Conservation (phyloP, 345 rosid species). For the Cardamine occulta region DNA sequence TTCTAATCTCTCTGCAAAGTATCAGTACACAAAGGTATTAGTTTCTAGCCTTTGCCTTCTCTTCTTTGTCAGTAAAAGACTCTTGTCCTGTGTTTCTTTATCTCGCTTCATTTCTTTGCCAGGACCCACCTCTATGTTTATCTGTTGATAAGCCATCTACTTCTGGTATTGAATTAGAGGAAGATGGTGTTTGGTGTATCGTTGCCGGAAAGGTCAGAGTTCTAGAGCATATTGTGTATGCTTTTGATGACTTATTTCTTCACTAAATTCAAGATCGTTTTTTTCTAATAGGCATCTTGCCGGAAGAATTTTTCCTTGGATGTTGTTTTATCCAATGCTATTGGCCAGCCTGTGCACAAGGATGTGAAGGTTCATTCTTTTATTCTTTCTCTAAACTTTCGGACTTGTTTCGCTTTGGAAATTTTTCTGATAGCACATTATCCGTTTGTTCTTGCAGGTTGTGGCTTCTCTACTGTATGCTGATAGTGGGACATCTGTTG, state of each 20-base stretch:
- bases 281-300: constrained; percentile 63
- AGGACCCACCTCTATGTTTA: constrained; percentile 72
- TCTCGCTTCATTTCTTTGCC: constrained; percentile 37
- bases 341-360: constrained; percentile 59
- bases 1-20: constrained; percentile 47
- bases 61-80: constrained; percentile 9
- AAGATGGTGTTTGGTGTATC: constrained; percentile 76
- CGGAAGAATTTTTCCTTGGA: constrained; percentile 76
- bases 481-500: constrained; percentile 64
- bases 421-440: neutral
- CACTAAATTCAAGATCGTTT: neutral
- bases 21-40: constrained; percentile 54
- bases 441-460: constrained; percentile 50
- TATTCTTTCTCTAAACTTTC: constrained; percentile 22
- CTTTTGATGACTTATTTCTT: constrained; percentile 7
- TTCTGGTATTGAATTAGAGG: constrained; percentile 65
- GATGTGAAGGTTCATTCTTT: constrained; percentile 65
- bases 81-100: constrained; percentile 19
- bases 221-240: constrained; percentile 7
- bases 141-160: constrained; percentile 61
- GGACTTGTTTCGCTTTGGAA: neutral
- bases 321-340: constrained; percentile 68
- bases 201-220: constrained; percentile 79
- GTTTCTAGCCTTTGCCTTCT: constrained; percentile 9
- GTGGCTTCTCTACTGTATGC: constrained; percentile 77